Evolutionary conservation across 768 basidiomycete genomes (phyloP), one percentile per base, ranked within the genome.

Genomic region (Ramaria sp.): DNA sequence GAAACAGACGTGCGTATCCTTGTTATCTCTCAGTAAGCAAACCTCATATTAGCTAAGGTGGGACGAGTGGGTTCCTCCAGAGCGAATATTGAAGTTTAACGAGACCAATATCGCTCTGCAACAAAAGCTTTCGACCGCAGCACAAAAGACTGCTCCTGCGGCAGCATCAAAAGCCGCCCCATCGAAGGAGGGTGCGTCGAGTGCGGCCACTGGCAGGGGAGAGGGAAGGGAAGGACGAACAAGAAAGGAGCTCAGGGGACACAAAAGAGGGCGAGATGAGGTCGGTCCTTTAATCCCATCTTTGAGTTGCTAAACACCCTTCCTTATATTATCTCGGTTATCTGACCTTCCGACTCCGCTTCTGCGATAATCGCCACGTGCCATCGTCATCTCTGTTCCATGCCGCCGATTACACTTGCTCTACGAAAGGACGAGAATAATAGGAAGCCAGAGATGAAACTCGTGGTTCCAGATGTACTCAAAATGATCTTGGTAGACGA

Each of bases 21-120:
- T 49, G 44, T 42, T 34, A n/a, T 48, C 16, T 27, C 36, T 12
- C 56, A 34, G 53, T 42, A 39, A 32, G 0, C 6, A 18, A 24
- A 18, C 27, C n/a, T 42, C 28, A 12, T 32, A n/a, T 32, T 3
- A 12, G 27, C n/a, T 25, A 61, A 95, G 92, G 57, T 97, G 93
- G 92, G 93, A 96, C 70, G 94, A 98, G 73, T 97, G 91, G 91
- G 95, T 97, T 0, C 87, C 88, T 1, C 76, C 79, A 22, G 65
- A 64, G 22, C 83, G 96, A 4, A 71, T 97, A 30, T 76, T 96
- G 58, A 96, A 97, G 67, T 75, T 76, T 63, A 89, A 85, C 64
- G 90, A 95, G 57, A 72, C 76, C 41, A 92, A 90, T 62, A 72
- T 94, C 32, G 76, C 77, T 22, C 70, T 82, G 58, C 93, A 97